Base-by-base conservation (phyloP, 495 filamentous ascomycete genomes). In the Tuber borchii region DNA sequence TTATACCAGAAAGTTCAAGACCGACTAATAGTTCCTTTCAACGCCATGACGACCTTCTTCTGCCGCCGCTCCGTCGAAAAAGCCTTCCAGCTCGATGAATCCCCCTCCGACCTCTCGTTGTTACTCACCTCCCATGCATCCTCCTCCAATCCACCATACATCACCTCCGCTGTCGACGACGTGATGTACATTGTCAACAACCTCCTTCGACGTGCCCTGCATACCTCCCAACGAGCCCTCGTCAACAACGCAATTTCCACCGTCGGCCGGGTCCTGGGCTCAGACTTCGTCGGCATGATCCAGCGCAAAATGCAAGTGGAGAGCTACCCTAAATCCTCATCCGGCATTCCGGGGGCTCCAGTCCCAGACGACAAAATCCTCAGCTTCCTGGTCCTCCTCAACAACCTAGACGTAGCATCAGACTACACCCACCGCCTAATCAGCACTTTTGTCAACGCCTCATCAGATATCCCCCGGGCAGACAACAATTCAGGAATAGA, bases 101-200 rank as follows among this genome's bases (percentile, higher is more conserved):
- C 90, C n/a, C 95, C 95, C 0, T 86, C 87, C 0, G 93, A 92
- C 65, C 86, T 97, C 43, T 91, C 90, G 5, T 85, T 98, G 46
- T 93, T 91, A 79, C 72, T 74, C 45, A 46, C 56, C 20, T 71
- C 65, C 14, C 78, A 81, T 8, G 72, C 72, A 19, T 79, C 74
- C 19, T 76, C 81, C 3, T 86, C 90, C 2, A 93, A 94, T 80
- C 89, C 93, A 16, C 95, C 95, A 16, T 96, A 92, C 79, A 97
- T 99, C 81, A 95, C 94, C 72, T 96, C 94, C 0, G 93, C 95
- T 1, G 94, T 99, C 14, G 95, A 98, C 86, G 95, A 97, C 84
- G 94, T 98, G 74, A 98, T 98, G 96, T 99, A 97, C 85, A 97
- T 97, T 77, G 93, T 97, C 82, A 95, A 96, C 82, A 92, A 94